Conservation (phyloP, 192 early-diverging fungal species). For the Podila minutissima region DNA sequence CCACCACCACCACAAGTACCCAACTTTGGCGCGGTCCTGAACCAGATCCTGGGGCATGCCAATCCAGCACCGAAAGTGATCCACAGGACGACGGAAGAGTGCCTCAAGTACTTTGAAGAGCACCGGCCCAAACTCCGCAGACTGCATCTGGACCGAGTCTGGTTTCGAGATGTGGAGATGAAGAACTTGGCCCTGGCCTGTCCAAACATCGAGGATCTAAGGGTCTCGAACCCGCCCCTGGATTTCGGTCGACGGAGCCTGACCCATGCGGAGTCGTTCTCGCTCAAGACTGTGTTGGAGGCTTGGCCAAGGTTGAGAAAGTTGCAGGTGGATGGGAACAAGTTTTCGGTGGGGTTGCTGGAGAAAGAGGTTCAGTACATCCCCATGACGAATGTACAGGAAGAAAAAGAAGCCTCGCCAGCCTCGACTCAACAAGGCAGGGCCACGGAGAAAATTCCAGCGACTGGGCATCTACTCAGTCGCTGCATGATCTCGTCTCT, state of each 20-base stretch:
- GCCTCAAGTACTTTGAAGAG: conserved; percentile 6
- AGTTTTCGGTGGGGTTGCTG: neutral
- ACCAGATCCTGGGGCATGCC: neutral
- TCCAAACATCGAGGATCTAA: conserved; percentile 4
- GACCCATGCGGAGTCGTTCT: neutral
- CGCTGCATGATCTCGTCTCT: conserved; percentile 12
- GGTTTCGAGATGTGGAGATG: conserved; percentile 16
- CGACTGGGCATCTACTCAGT: neutral
- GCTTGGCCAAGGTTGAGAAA: conserved; percentile 8
- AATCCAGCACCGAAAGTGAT: too few relatives aligned
- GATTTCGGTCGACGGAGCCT: neutral
- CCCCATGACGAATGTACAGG: neutral
- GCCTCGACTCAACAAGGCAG: neutral
- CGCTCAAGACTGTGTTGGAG: conserved; percentile 4
- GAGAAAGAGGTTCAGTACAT: too few relatives aligned
- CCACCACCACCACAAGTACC: neutral
- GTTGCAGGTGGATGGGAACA: conserved; percentile 17
- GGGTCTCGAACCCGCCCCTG: neutral
- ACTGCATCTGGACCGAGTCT: conserved; percentile 18
- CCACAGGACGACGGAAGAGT: neutral
- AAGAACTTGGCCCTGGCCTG: neutral
- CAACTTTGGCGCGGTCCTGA: neutral
- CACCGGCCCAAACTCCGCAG: conserved; percentile 8
- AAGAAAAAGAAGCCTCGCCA: neutral
- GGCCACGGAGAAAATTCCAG: neutral